Evolutionary conservation across 139 green algal species (phyloP).

Genomic region (Chlamydomonas sp.): DNA sequence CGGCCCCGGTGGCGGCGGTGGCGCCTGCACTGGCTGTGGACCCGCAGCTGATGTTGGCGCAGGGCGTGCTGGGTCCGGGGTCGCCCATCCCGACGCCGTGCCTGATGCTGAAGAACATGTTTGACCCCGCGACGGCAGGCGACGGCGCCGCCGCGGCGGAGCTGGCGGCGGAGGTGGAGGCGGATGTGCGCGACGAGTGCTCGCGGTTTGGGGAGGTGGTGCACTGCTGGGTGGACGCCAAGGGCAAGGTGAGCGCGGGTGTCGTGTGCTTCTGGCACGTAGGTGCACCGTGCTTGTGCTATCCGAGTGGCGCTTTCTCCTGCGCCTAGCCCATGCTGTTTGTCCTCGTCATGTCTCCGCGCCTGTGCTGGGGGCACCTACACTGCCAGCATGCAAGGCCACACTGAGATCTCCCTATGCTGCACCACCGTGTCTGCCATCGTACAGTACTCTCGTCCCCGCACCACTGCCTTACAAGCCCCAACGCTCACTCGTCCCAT

Average conservation of each 20-base stretch:
- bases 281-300: background rate
- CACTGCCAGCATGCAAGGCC: too few relatives aligned
- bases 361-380: too few relatives aligned
- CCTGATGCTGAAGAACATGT: conserved; percentile 97
- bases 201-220: conserved; percentile 87
- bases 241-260: conserved; percentile 67
- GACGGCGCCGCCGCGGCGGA: conserved; percentile 50
- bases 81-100: conserved; percentile 93
- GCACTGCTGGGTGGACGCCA: conserved; percentile 84
- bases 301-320: background rate
- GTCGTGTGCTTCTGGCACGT: background rate
- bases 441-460: too few relatives aligned
- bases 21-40: background rate
- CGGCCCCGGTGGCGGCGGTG: background rate
- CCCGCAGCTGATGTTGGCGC: conserved; percentile 41
- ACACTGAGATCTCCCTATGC: too few relatives aligned
- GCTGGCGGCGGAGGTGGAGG: conserved; percentile 88
- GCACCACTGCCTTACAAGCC: too few relatives aligned
- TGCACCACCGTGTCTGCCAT: too few relatives aligned
- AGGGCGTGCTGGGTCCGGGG: conserved; percentile 88
- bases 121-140: conserved; percentile 70
- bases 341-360: too few relatives aligned
- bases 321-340: background rate
- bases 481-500: too few relatives aligned
- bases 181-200: conserved; percentile 90